phyloP scores from a whole-genome alignment of 2,329 filamentous ascomycete species.

The Macrophomina pseudophaseolina region DNA sequence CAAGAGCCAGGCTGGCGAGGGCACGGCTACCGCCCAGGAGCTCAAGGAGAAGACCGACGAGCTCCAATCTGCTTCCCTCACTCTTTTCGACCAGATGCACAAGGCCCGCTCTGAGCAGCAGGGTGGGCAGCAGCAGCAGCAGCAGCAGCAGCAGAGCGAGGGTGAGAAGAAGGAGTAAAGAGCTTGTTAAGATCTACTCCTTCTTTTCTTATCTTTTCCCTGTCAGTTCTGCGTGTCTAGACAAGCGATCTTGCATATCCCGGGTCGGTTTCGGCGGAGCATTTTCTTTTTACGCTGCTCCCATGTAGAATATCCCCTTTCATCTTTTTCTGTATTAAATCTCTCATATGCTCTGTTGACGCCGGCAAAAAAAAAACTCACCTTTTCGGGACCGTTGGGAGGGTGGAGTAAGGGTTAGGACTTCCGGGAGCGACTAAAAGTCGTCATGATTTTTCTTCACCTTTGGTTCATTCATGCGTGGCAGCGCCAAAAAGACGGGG shows the following conservation, averaged over 20 bases:
- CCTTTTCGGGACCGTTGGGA: constrained; percentile 19
- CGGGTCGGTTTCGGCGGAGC: constrained; percentile 12
- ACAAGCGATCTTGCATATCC: constrained; percentile 28
- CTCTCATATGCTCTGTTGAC: constrained; percentile 24
- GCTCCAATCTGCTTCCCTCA: constrained; percentile 92
- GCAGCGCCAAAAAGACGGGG: constrained; percentile 8
- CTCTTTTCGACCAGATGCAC: constrained; percentile 99
- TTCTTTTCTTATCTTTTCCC: constrained; percentile 5
- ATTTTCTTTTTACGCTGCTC: constrained; percentile 20
- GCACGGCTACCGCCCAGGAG: constrained; percentile 81
- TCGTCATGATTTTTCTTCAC: constrained; percentile 21
- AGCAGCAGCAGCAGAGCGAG: constrained; percentile 27
- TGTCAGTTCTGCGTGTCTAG: constrained; percentile 17
- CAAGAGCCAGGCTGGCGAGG: constrained; percentile 94
- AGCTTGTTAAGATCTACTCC: background rate
- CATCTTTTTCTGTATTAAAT: constrained; percentile 20
- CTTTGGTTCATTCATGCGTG: constrained; percentile 14
- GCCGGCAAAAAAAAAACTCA: constrained; percentile 20
- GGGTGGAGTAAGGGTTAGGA: constrained; percentile 21
- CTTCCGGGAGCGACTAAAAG: constrained; percentile 18
- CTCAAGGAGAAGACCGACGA: constrained; percentile 99
- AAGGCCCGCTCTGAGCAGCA: constrained; percentile 76
- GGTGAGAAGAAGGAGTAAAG: constrained; percentile 28
- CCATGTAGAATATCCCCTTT: constrained; percentile 27
- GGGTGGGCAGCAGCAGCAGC: constrained; percentile 41